phyloP scores from a whole-genome alignment of 2,329 filamentous ascomycete genomes.

The Karstenula rhodostoma region DNA sequence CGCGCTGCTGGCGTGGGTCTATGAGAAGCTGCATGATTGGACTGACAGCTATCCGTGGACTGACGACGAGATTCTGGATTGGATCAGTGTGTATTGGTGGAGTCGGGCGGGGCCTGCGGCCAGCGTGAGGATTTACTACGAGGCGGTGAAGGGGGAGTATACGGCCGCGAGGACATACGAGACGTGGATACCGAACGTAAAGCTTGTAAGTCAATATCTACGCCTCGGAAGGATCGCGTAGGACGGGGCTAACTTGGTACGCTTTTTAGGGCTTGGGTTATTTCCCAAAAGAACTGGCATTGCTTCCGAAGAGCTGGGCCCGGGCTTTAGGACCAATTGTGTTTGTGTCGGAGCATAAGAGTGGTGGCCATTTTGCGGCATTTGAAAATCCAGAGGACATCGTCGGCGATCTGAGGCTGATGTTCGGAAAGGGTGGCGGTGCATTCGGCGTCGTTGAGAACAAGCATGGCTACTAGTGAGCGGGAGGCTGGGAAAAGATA shows the following conservation, averaged over 20 bases:
- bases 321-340: constrained; percentile 57
- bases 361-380: constrained; percentile 69
- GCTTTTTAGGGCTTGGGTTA: constrained; percentile 9
- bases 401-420: constrained; percentile 61
- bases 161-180: background rate
- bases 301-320: constrained; percentile 10
- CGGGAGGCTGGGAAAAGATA: background rate
- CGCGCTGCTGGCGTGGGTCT: constrained; percentile 77
- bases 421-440: constrained; percentile 62
- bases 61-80: constrained; percentile 78
- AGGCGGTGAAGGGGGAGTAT: background rate
- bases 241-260: background rate
- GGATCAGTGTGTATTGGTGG: constrained; percentile 60
- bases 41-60: constrained; percentile 76
- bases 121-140: constrained; percentile 15
- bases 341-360: constrained; percentile 59
- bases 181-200: constrained; percentile 10
- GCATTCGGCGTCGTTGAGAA: constrained; percentile 26
- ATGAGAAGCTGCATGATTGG: constrained; percentile 83
- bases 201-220: constrained; percentile 9
- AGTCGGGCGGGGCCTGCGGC: constrained; percentile 13
- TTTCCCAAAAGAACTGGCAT: constrained; percentile 12
- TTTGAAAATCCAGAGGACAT: constrained; percentile 66
- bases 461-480: constrained; percentile 1
- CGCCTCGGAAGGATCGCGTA: background rate